Evolutionary conservation across 495 filamentous ascomycete species (phyloP).

Genomic region (Cairneyella variabilis): DNA sequence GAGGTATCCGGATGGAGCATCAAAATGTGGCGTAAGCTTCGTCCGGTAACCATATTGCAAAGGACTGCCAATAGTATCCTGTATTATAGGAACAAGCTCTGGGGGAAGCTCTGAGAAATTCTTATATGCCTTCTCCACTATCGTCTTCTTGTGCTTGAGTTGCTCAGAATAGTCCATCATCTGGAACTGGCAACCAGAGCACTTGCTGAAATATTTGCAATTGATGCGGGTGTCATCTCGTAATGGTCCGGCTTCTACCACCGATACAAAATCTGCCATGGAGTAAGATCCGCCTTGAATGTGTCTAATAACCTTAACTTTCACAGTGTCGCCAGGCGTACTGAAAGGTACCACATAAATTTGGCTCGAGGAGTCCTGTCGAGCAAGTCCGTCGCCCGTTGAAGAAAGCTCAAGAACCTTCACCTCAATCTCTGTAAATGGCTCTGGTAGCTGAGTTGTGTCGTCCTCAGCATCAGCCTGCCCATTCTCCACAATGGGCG

Average conservation of each 20-base stretch:
- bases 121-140: constrained; percentile 86
- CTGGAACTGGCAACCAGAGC: constrained; percentile 94
- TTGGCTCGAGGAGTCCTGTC: constrained; percentile 58
- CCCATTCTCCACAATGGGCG: constrained; percentile 13
- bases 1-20: constrained; percentile 54
- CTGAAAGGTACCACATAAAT: constrained; percentile 89
- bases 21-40: constrained; percentile 94
- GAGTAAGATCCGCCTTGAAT: constrained; percentile 56
- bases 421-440: constrained; percentile 73
- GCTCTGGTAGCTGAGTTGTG: constrained; percentile 52
- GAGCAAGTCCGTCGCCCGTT: constrained; percentile 83
- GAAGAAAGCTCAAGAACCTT: constrained; percentile 73
- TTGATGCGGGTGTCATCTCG: constrained; percentile 72
- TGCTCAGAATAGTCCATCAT: constrained; percentile 91
- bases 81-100: constrained; percentile 69
- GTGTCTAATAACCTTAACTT: constrained; percentile 74
- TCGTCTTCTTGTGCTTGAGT: constrained; percentile 73
- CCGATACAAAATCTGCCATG: constrained; percentile 74
- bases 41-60: constrained; percentile 91
- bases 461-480: constrained; percentile 22
- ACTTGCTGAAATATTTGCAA: constrained; percentile 83
- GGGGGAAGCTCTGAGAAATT: constrained; percentile 83
- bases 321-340: constrained; percentile 76
- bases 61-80: constrained; percentile 84
- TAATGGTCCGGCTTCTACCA: constrained; percentile 66